phyloP scores from a whole-genome alignment of 139 green algal species.

The Chlorella vulgaris region DNA sequence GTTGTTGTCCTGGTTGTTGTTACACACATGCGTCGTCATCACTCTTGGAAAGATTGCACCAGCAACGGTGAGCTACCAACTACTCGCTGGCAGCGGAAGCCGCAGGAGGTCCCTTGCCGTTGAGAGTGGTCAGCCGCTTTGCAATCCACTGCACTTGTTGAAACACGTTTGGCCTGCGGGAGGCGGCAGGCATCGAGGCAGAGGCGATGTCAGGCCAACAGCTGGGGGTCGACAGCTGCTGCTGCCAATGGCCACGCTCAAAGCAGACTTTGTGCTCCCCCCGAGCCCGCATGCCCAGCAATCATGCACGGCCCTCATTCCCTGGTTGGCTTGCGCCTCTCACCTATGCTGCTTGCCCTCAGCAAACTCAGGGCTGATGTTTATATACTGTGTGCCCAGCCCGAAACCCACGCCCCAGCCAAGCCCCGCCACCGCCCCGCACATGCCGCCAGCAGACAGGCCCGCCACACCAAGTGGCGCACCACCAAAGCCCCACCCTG shows the following conservation, averaged over 20 bases:
- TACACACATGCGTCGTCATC: not conserved
- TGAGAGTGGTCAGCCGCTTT: slow-evolving; percentile 38
- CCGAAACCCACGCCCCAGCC: slow-evolving; percentile 33
- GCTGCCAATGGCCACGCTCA: not conserved
- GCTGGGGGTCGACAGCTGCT: not conserved
- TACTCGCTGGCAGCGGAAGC: not conserved
- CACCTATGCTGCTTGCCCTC: slow-evolving; percentile 40
- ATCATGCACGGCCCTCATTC: too few relatives aligned
- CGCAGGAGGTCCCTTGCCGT: not conserved
- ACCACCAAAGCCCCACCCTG: slow-evolving; percentile 49
- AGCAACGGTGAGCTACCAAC: too few relatives aligned
- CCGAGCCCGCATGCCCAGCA: too few relatives aligned
- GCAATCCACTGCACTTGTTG: slow-evolving; percentile 36
- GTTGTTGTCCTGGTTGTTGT: not conserved
- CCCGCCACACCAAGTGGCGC: slow-evolving; percentile 32
- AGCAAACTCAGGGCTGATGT: slow-evolving; percentile 38
- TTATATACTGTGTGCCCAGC: slow-evolving; percentile 43
- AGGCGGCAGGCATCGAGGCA: too few relatives aligned
- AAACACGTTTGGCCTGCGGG: slow-evolving; percentile 29
- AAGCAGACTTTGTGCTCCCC: not conserved
- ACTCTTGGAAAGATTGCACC: too few relatives aligned
- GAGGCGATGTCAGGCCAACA: too few relatives aligned
- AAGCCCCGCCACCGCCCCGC: slow-evolving; percentile 36
- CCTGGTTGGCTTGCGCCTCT: not conserved
- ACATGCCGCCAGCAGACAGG: slow-evolving; percentile 36